Base-by-base conservation (phyloP, 345 rosid species). In the Gossypium australe region DNA sequence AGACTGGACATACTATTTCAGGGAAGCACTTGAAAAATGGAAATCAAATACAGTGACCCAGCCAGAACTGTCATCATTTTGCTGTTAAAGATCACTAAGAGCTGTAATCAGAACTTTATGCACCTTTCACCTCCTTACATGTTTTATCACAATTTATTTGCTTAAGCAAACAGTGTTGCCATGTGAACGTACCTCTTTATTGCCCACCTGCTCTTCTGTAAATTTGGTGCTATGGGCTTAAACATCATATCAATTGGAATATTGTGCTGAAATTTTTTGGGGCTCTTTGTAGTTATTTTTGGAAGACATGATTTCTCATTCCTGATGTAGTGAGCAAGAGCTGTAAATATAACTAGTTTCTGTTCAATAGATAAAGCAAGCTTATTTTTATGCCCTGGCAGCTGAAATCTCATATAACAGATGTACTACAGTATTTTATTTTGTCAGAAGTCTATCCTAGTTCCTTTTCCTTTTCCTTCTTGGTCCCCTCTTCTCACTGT, bases 341-440 rank as follows among this genome's bases (percentile, higher is more conserved):
- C 22, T 51, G 25, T 69, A 51, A 68, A 17, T 16, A 9, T 27
- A 20, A 27, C 44, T 25, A 8, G 13, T 12, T 69, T 25, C 9
- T 69, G 56, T 51, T 68, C 11, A n/a, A 16, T 24, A 48, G 56
- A 68, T 51, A 9, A 69, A 27, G 59, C 25, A 0, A n/a, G 47
- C 60, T 69, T 52, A 52, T 29, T 70, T 29, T 27, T 49, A 29
- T 70, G 73, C 16, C 8, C 45, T 69, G 47, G 45, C 47, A 17
- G 60, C 47, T 70, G 73, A 52, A 52, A 52, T 69, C 73, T 69
- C 45, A 14, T 51, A 9, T 17, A 29, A 43, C 47, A 41, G 52
- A 70, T 59, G 24, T 55, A 66, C 41, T 22, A 49, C 24, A 68
- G 58, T 66, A 62, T 27, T 47, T 67, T 6, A 43, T 73, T 49